Conservation (phyloP, 176 grass and related monocot genomes). For the Otatea glauca region DNA sequence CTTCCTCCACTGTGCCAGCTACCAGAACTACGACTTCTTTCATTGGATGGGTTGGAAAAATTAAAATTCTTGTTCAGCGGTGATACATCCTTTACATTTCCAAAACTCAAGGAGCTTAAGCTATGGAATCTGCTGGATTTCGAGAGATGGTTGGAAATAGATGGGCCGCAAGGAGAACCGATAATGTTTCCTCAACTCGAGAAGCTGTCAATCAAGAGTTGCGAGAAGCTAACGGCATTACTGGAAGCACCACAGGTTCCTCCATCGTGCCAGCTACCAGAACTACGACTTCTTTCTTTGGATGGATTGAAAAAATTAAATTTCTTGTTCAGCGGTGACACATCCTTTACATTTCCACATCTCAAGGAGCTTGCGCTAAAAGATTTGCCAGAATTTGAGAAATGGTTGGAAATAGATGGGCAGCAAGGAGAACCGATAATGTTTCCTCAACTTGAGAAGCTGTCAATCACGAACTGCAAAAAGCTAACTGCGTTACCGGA, state of each 20-base stretch:
- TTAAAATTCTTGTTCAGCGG: no score
- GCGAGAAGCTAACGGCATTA: background rate
- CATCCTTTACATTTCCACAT: background rate
- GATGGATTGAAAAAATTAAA: no score
- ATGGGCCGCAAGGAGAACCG: no score
- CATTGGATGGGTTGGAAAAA: no score
- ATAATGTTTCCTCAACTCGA: conserved; percentile 1
- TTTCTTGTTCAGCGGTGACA: no score
- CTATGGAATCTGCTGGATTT: background rate
- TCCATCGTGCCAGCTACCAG: no score
- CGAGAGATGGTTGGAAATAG: background rate
- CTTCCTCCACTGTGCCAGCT: no score
- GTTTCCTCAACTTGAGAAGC: background rate
- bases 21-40: no score
- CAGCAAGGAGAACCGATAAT: background rate
- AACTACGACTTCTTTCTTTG: no score
- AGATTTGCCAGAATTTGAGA: background rate
- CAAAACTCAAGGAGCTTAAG: background rate
- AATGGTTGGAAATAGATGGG: background rate
- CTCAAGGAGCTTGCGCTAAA: background rate
- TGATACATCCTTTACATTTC: background rate
- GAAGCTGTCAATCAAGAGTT: background rate
- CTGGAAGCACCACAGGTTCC: background rate
- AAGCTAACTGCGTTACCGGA: no score
- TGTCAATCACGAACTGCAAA: background rate